phyloP scores from a whole-genome alignment of 2,329 filamentous ascomycete species.

The Trichoderma polysporum region DNA sequence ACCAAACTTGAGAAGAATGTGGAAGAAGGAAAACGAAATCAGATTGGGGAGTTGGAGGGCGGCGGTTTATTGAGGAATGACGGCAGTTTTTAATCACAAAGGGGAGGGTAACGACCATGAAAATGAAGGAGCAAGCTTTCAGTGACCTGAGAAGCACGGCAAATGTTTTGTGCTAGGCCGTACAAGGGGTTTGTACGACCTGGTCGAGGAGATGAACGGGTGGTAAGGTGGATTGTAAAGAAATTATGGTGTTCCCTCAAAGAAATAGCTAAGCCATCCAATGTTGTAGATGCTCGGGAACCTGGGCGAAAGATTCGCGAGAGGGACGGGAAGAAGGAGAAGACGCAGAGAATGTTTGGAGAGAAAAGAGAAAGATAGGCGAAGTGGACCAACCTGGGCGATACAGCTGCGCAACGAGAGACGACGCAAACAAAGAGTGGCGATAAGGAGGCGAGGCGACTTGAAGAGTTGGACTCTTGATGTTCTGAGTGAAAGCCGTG shows the following conservation, averaged over 20 bases:
- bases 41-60: neutral
- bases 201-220: conserved; percentile 21
- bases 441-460: conserved; percentile 16
- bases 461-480: conserved; percentile 8
- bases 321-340: neutral
- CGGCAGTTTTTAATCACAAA: neutral
- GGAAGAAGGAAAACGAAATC: neutral
- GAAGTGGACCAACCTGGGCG: conserved; percentile 24
- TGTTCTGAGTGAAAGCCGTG: conserved; percentile 8
- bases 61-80: neutral
- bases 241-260: conserved; percentile 21
- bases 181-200: conserved; percentile 32
- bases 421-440: conserved; percentile 28
- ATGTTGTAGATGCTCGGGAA: conserved; percentile 14
- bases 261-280: conserved; percentile 1
- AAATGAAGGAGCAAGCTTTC: conserved; percentile 22
- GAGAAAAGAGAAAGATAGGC: conserved; percentile 4
- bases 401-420: conserved; percentile 26
- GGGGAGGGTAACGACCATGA: conserved; percentile 17
- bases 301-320: neutral
- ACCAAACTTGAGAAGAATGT: neutral
- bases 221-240: conserved; percentile 21
- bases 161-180: conserved; percentile 32
- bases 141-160: conserved; percentile 22
- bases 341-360: conserved; percentile 5